Conservation (phyloP, 2,329 filamentous ascomycete genomes). For the Arthrocladium fulminans region DNA sequence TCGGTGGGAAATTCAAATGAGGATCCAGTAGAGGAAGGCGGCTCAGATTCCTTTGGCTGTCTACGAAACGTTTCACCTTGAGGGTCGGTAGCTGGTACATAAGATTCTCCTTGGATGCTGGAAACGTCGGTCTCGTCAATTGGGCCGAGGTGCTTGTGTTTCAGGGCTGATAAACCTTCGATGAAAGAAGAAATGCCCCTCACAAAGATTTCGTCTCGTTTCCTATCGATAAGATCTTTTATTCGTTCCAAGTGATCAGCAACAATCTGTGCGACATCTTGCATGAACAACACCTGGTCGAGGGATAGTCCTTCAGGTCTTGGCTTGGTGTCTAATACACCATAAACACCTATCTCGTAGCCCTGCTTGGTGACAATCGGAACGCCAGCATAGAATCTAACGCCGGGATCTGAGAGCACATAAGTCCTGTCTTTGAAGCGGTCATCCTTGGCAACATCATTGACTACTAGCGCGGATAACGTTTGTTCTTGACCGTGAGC, state of each 20-base stretch:
- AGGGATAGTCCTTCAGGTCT: constrained; percentile 40
- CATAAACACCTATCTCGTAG: constrained; percentile 52
- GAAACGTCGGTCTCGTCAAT: neutral
- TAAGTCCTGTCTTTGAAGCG: constrained; percentile 31
- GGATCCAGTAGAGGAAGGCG: neutral
- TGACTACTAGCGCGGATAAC: constrained; percentile 25
- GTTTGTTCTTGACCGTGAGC: constrained; percentile 14
- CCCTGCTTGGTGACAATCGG: constrained; percentile 52
- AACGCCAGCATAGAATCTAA: constrained; percentile 50
- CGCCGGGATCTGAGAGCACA: constrained; percentile 28
- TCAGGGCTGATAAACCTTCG: constrained; percentile 30
- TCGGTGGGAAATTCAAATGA: too few species aligned
- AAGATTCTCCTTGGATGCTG: neutral
- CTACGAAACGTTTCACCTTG: neutral
- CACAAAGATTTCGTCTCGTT: constrained; percentile 46
- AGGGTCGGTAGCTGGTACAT: constrained; percentile 4
- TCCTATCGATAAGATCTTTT: constrained; percentile 44
- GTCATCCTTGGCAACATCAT: constrained; percentile 33
- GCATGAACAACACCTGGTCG: constrained; percentile 46
- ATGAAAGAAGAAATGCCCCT: constrained; percentile 48
- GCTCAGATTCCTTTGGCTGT: neutral
- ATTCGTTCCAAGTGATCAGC: constrained; percentile 55
- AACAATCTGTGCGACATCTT: constrained; percentile 47
- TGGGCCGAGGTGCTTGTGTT: constrained; percentile 29
- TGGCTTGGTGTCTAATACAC: constrained; percentile 50